Conservation (phyloP, 2,329 filamentous ascomycete species). For the Neonectria hederae region DNA sequence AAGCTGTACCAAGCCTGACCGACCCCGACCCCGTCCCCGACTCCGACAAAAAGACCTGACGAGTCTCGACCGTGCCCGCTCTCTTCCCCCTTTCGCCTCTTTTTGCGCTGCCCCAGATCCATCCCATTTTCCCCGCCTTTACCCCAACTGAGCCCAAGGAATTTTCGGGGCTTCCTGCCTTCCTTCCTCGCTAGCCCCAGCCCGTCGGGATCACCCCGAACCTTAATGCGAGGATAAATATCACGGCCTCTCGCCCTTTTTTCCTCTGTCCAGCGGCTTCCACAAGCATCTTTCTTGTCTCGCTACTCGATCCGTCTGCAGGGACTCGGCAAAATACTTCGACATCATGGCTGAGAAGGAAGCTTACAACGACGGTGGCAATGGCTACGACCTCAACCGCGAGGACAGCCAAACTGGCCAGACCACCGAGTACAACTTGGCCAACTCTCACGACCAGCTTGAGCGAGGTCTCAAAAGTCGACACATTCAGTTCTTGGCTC, state of each 20-base stretch:
- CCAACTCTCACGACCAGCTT: slow-evolving; percentile 55
- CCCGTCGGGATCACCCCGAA: slow-evolving; percentile 3
- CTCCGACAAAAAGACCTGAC: neutral
- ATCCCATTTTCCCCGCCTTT: slow-evolving; percentile 28
- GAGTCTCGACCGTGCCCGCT: slow-evolving; percentile 17
- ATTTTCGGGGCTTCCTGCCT: slow-evolving; percentile 7
- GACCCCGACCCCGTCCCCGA: neutral
- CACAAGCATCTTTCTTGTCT: neutral
- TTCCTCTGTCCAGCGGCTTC: neutral
- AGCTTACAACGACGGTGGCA: slow-evolving; percentile 15
- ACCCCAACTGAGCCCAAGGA: slow-evolving; percentile 21
- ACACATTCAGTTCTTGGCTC: slow-evolving; percentile 69
- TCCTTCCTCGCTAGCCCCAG: slow-evolving; percentile 5
- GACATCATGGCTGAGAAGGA: slow-evolving; percentile 33
- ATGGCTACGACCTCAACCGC: slow-evolving; percentile 40
- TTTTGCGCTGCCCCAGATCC: slow-evolving; percentile 18
- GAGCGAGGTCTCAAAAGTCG: slow-evolving; percentile 67
- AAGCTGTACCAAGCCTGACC: neutral
- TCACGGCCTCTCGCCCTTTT: neutral
- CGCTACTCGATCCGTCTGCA: neutral
- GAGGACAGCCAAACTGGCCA: slow-evolving; percentile 39
- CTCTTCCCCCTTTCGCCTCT: slow-evolving; percentile 1
- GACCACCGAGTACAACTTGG: slow-evolving; percentile 48
- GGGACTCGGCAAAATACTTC: neutral
- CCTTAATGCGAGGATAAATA: slow-evolving; percentile 28